Evolutionary conservation across 192 early-diverging fungal species (phyloP).

Genomic region (Mortierella claussenii): DNA sequence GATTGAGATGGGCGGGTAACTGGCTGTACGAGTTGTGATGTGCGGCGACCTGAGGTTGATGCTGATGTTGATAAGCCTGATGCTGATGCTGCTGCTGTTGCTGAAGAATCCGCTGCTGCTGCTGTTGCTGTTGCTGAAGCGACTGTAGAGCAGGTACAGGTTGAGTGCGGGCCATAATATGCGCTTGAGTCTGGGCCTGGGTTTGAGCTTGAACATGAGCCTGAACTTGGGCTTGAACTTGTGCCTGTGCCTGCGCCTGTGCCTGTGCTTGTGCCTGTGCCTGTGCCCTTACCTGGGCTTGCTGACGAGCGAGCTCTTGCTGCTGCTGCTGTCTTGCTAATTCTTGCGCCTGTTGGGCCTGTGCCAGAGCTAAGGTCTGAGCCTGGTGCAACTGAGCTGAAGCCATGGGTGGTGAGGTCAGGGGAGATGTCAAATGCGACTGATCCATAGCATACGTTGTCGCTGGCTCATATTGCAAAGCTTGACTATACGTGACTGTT

Average conservation of each 20-base stretch:
- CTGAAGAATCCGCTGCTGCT: slow-evolving; percentile 16
- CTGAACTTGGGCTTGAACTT: slow-evolving; percentile 6
- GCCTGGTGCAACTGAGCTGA: slow-evolving; percentile 56
- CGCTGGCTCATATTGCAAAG: slow-evolving; percentile 35
- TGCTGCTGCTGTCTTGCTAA: slow-evolving; percentile 54
- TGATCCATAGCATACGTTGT: slow-evolving; percentile 41
- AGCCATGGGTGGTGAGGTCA: slow-evolving; percentile 43
- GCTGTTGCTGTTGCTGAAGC: slow-evolving; percentile 33
- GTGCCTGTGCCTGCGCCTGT: slow-evolving; percentile 23
- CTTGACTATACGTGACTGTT: slow-evolving; percentile 40
- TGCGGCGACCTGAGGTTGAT: slow-evolving; percentile 3
- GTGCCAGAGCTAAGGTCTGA: slow-evolving; percentile 23
- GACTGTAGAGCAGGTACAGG: slow-evolving; percentile 5
- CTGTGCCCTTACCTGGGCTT: slow-evolving; percentile 54
- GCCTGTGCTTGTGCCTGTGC: slow-evolving; percentile 41
- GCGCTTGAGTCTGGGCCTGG: slow-evolving; percentile 18
- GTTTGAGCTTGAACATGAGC: slow-evolving; percentile 13
- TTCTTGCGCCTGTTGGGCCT: slow-evolving; percentile 53
- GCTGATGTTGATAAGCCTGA: slow-evolving; percentile 22
- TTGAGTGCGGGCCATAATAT: slow-evolving; percentile 28
- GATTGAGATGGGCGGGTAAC: slow-evolving; percentile 42
- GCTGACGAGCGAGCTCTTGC: slow-evolving; percentile 47
- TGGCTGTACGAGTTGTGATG: slow-evolving; percentile 42
- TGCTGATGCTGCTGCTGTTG: slow-evolving; percentile 16
- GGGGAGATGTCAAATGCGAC: slow-evolving; percentile 37